These are phyloP conservation scores for Phytopythium delawarense DNA, from an alignment of 352 stramenopile species.

Conservation along the genomic window DNA sequence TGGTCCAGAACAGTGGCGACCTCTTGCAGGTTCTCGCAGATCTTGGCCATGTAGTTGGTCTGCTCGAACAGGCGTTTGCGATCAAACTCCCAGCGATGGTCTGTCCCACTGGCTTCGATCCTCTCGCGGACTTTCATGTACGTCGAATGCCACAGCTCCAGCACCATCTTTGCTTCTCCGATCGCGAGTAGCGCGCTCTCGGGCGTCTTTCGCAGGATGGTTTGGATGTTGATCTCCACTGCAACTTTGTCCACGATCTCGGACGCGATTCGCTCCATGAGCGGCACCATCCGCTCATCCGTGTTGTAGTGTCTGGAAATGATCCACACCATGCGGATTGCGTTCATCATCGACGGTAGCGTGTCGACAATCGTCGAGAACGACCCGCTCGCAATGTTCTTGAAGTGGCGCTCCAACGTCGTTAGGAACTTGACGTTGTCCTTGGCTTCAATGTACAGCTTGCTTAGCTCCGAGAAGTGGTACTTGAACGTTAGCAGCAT, in stretches of 20 bases:
- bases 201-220: constrained; percentile 79
- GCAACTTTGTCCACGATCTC: constrained; percentile 94
- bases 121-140: constrained; percentile 94
- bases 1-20: constrained; percentile 92
- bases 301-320: constrained; percentile 97
- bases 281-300: constrained; percentile 94
- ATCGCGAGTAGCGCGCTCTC: constrained; percentile 81
- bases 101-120: constrained; percentile 92
- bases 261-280: constrained; percentile 94
- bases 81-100: constrained; percentile 96
- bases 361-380: constrained; percentile 92
- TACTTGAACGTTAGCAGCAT: constrained; percentile 93
- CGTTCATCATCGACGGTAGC: constrained; percentile 95
- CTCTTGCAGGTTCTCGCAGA: constrained; percentile 93
- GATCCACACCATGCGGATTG: constrained; percentile 97
- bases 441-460: constrained; percentile 94
- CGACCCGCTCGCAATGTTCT: constrained; percentile 90
- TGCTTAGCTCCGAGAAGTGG: constrained; percentile 93
- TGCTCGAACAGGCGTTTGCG: constrained; percentile 93
- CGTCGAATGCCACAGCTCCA: constrained; percentile 92
- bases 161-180: constrained; percentile 88
- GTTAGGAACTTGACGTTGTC: constrained; percentile 97
- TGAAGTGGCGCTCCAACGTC: constrained; percentile 95
- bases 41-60: constrained; percentile 96
- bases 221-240: constrained; percentile 89